Evolutionary conservation across 2,329 filamentous ascomycete genomes (phyloP).

Genomic region (Bipolaris gigantea): DNA sequence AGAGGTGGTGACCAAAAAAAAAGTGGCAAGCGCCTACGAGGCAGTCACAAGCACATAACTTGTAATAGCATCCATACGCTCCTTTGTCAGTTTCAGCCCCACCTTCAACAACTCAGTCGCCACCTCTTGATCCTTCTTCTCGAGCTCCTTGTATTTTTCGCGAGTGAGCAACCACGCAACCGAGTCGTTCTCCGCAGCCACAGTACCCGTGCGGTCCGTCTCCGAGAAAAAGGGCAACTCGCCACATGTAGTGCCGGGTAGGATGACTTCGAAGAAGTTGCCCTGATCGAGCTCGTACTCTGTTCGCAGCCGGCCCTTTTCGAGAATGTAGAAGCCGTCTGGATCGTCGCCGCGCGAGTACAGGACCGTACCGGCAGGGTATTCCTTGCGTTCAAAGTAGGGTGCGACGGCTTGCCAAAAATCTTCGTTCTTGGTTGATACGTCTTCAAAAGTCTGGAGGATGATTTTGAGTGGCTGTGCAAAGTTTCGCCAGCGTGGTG

Average conservation of each 20-base stretch:
- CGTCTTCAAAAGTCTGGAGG: constrained; percentile 89
- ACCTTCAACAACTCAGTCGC: constrained; percentile 82
- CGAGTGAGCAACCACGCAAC: constrained; percentile 79
- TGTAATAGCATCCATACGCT: constrained; percentile 78
- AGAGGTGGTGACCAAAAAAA: too few relatives aligned
- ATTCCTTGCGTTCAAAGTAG: constrained; percentile 74
- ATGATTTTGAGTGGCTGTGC: constrained; percentile 89
- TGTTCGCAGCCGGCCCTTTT: constrained; percentile 83
- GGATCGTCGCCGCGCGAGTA: constrained; percentile 76
- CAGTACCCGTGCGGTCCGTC: constrained; percentile 83
- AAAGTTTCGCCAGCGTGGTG: constrained; percentile 77
- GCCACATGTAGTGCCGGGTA: constrained; percentile 91
- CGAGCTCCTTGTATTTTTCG: constrained; percentile 71
- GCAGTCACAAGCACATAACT: constrained; percentile 45
- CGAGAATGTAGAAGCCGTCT: constrained; percentile 85
- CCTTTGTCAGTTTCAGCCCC: constrained; percentile 89
- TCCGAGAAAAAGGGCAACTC: constrained; percentile 96
- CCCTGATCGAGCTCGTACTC: constrained; percentile 93
- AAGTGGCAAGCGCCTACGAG: constrained; percentile 14
- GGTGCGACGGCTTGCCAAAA: constrained; percentile 84
- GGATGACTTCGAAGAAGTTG: constrained; percentile 84
- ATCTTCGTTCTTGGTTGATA: constrained; percentile 85
- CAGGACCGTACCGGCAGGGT: constrained; percentile 69
- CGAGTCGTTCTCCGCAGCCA: constrained; percentile 77
- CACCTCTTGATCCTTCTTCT: constrained; percentile 72